A percentile compares a stretch with the other conserved stretches of the same genome.
Evolutionary conservation across 2,329 filamentous ascomycete genomes (phyloP).

Genomic region (Arthrobotrys musiformis): DNA sequence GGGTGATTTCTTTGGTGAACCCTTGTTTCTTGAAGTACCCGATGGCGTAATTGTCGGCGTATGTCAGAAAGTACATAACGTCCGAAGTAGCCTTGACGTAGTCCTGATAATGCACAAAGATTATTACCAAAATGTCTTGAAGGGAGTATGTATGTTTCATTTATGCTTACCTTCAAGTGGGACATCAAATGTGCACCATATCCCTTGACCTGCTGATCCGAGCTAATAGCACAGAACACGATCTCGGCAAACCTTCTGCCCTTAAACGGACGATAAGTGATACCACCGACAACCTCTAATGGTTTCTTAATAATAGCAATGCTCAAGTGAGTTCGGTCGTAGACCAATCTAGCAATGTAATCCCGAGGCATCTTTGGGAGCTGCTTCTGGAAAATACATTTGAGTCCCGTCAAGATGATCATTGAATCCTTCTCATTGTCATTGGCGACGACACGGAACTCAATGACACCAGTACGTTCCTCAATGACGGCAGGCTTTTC

Average conservation of each 20-base stretch:
- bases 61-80: constrained; percentile 98
- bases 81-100: constrained; percentile 97
- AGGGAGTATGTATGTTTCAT: neutral
- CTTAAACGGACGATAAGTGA: constrained; percentile 95
- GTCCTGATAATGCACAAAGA: constrained; percentile 69
- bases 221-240: constrained; percentile 97
- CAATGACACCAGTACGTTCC: constrained; percentile 91
- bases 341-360: constrained; percentile 96
- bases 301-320: constrained; percentile 98
- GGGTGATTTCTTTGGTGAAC: constrained; percentile 97
- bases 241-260: constrained; percentile 95
- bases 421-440: constrained; percentile 86
- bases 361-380: constrained; percentile 99
- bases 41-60: constrained; percentile 98
- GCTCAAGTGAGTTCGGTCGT: constrained; percentile 93
- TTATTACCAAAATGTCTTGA: neutral
- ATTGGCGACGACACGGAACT: constrained; percentile 98
- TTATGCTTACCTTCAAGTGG: constrained; percentile 85
- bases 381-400: constrained; percentile 98
- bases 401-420: constrained; percentile 93
- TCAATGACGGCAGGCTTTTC: constrained; percentile 84
- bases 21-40: constrained; percentile 99
- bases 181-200: constrained; percentile 99
- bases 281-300: constrained; percentile 89
- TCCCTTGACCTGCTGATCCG: constrained; percentile 97